These are phyloP conservation scores for Xylaria sp. DNA, from an alignment of 495 filamentous ascomycete species.

Conservation along the genomic window DNA sequence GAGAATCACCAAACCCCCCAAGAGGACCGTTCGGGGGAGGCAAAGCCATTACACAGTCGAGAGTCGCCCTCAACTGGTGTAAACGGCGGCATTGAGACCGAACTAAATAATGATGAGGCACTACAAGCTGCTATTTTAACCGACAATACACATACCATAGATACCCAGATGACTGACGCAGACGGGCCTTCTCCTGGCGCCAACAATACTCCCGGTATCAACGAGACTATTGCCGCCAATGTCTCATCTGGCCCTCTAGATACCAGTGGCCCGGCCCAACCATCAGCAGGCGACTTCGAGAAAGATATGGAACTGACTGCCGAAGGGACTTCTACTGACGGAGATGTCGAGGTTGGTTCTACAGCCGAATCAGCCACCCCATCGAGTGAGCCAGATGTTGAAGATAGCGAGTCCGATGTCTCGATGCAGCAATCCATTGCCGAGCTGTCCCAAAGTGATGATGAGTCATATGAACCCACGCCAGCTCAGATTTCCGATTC, in stretches of 20 bases:
- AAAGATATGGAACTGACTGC: neutral
- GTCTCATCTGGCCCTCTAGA: neutral
- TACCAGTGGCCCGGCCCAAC: neutral
- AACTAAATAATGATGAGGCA: constrained; percentile 23
- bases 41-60: neutral
- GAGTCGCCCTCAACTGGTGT: constrained; percentile 18
- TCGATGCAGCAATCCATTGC: constrained; percentile 17
- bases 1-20: neutral
- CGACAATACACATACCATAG: constrained; percentile 7
- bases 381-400: constrained; percentile 17
- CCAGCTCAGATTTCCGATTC: constrained; percentile 22
- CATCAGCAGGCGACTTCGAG: neutral
- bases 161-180: constrained; percentile 10
- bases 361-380: neutral
- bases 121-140: constrained; percentile 17
- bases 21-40: neutral
- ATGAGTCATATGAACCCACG: constrained; percentile 28
- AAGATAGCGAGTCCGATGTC: constrained; percentile 7
- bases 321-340: neutral
- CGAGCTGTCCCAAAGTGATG: constrained; percentile 25
- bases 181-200: neutral
- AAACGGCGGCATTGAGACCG: constrained; percentile 32
- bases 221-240: constrained; percentile 1
- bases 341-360: neutral
- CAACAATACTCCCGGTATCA: neutral